A percentile compares a stretch with the other conserved stretches of the same genome.
phyloP scores from a whole-genome alignment of 768 basidiomycete species.

The Naganishia friedmannii region DNA sequence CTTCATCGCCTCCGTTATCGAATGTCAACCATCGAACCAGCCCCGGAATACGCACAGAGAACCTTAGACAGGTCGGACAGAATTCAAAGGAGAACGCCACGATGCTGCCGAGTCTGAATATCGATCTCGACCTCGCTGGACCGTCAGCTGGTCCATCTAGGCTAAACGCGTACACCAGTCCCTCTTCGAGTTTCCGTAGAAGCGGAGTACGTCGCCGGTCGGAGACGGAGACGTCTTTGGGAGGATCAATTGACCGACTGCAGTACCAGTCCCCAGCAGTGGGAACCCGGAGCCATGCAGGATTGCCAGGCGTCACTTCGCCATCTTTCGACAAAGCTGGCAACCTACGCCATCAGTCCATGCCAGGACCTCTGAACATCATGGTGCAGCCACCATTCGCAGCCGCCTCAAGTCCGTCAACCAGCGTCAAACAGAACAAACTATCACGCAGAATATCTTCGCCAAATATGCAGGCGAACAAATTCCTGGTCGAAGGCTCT shows the following conservation, averaged over 20 bases:
- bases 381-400: neutral
- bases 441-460: slow-evolving; percentile 13
- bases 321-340: neutral
- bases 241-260: neutral
- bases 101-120: slow-evolving; percentile 20
- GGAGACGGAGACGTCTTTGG: neutral
- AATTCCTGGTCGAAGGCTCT: neutral
- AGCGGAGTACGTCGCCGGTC: neutral
- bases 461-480: slow-evolving; percentile 11
- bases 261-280: neutral
- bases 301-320: neutral
- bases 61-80: slow-evolving; percentile 2
- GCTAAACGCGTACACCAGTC: neutral
- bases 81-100: neutral
- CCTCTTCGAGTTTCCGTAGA: neutral
- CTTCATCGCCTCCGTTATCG: neutral
- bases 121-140: neutral
- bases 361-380: neutral
- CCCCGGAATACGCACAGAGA: neutral
- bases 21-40: neutral
- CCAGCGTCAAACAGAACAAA: neutral
- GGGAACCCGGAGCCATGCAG: neutral
- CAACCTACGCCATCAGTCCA: slow-evolving; percentile 1
- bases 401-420: neutral
- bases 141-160: neutral